Conservation (phyloP, 169 alveolate genomes). For the Plasmodium fragile region DNA sequence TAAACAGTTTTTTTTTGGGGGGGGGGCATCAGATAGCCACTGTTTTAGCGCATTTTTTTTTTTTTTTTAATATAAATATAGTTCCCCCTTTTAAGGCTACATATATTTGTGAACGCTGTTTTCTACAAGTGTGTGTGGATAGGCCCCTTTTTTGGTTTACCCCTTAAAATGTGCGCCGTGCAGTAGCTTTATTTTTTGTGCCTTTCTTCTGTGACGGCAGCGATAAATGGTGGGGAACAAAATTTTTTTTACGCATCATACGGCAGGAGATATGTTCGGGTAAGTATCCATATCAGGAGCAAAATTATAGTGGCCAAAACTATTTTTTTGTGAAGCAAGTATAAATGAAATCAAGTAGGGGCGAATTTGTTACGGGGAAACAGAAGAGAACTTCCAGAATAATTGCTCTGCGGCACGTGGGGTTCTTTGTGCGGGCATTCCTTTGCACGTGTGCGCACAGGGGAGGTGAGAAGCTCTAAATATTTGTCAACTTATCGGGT, state of each 20-base stretch:
- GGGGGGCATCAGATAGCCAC: neutral
- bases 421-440: neutral
- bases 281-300: neutral
- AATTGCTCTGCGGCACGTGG: neutral
- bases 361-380: neutral
- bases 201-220: neutral
- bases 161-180: neutral
- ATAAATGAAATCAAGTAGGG: neutral
- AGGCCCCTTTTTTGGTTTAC: neutral
- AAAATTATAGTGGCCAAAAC: neutral
- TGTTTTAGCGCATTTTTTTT: neutral
- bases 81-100: neutral
- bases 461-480: neutral
- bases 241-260: neutral
- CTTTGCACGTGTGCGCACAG: neutral
- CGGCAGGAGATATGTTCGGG: neutral
- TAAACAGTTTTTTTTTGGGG: neutral
- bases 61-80: neutral
- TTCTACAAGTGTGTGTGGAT: neutral
- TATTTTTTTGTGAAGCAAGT: neutral
- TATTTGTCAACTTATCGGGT: neutral
- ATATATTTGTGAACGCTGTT: neutral
- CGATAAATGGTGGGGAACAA: neutral
- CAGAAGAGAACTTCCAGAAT: neutral
- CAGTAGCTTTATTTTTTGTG: neutral